Conservation (phyloP, 768 basidiomycete species). For the Hemileccinum impolitum region DNA sequence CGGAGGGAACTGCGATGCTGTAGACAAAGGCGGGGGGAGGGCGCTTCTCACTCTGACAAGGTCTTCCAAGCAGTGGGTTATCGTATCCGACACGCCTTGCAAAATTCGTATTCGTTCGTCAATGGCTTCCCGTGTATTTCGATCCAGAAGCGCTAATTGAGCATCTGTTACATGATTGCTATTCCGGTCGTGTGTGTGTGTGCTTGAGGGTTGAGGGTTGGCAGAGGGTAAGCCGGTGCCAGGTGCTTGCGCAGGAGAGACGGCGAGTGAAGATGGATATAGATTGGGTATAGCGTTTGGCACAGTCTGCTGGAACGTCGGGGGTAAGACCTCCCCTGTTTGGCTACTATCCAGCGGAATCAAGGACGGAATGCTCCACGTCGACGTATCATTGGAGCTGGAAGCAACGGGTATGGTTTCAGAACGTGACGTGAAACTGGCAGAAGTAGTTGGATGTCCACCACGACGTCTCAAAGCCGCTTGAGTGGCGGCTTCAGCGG, state of each 20-base stretch:
- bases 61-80: constrained; percentile 78
- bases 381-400: constrained; percentile 6
- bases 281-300: constrained; percentile 3
- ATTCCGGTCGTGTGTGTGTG: constrained; percentile 36
- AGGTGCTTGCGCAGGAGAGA: not conserved
- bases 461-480: constrained; percentile 59
- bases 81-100: constrained; percentile 69
- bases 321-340: not conserved
- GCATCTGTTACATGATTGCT: constrained; percentile 36
- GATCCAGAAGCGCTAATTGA: constrained; percentile 64
- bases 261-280: constrained; percentile 8
- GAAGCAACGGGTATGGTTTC: constrained; percentile 7
- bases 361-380: constrained; percentile 24
- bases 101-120: constrained; percentile 80
- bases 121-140: constrained; percentile 72
- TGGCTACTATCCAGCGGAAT: constrained; percentile 22
- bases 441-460: constrained; percentile 12
- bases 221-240: not conserved
- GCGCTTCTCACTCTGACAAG: constrained; percentile 71
- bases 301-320: not conserved
- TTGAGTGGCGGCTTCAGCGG: constrained; percentile 57
- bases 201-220: not conserved
- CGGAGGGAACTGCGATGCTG: constrained; percentile 8
- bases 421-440: constrained; percentile 1
- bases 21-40: constrained; percentile 43